Base-by-base conservation (phyloP, 495 filamentous ascomycete genomes). In the Trichoderma erinaceum region DNA sequence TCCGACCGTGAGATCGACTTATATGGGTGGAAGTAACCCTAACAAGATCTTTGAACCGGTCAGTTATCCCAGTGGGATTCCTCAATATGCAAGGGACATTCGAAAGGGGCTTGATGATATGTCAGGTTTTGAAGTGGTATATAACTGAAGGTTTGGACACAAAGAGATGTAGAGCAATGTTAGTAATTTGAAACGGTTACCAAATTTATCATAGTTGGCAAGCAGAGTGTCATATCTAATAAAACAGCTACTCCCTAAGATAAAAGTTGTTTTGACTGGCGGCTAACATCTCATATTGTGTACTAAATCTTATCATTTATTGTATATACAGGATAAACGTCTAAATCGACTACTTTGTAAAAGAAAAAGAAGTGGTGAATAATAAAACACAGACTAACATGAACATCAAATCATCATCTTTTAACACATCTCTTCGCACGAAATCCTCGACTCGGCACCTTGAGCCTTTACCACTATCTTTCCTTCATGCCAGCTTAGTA, bases 11-110 rank as follows among this genome's bases (percentile, higher is more conserved):
- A 75, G 71, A 63, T 79, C 76, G 4, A 81, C 78, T n/a, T 85
- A 84, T 71, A 82, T 83, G 80, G 83, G 83, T 52, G 82, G 77
- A 10, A 81, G 75, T 64, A 74, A 80, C n/a, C 83, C 82, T 18
- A 81, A 78, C 15, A 85, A 84, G 75, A 72, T 74, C 0, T 79
- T 77, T 50, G 82, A 85, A 70, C 78, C 75, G 68, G 73, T 81
- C 8, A 76, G 76, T 71, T 85, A 79, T 68, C 68, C 76, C 4
- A 79, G 73, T 38, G 83, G 83, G 4, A 70, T 80, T 8, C 68
- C 74, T 7, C 66, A 63, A 0, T 85, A 85, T 71, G 66, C 63
- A 1, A 44, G 38, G 8, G 78, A 82, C 64, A 82, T 82, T 63
- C 72, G 79, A 38, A 67, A 66, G 35, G 70, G 68, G 4, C 65